Evolutionary conservation across 257 asterid species (phyloP).

Genomic region (Solanum bulbocastanum): DNA sequence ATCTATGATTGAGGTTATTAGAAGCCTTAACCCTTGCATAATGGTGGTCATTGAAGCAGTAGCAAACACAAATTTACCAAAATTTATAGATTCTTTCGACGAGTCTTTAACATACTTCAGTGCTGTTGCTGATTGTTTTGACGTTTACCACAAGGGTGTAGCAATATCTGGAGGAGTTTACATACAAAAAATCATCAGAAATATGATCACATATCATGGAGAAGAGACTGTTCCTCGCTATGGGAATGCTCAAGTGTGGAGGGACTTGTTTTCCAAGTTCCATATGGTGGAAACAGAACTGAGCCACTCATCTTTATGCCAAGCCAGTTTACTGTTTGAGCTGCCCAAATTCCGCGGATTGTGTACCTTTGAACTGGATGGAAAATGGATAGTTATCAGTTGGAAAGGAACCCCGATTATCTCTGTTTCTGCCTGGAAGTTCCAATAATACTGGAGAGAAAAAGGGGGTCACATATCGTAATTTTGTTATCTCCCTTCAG

Average conservation of each 20-base stretch:
- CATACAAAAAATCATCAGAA: not conserved
- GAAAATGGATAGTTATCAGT: not conserved
- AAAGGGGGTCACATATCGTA: not conserved
- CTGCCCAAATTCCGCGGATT: not conserved
- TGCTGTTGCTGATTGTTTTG: conserved; percentile 19
- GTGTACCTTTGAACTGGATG: not conserved
- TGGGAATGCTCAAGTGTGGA: conserved; percentile 22
- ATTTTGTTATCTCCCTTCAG: not conserved
- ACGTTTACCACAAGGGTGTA: conserved; percentile 9
- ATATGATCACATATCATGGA: conserved; percentile 1
- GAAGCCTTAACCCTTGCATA: conserved; percentile 17
- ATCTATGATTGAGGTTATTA: conserved; percentile 6
- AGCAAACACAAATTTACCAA: not conserved
- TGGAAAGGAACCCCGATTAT: not conserved
- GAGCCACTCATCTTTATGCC: conserved; percentile 23
- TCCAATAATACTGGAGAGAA: not conserved
- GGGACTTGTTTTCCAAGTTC: conserved; percentile 11
- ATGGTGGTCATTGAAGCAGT: conserved; percentile 23
- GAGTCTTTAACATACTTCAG: conserved; percentile 9
- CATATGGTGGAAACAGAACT: conserved; percentile 26
- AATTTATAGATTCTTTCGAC: conserved; percentile 15
- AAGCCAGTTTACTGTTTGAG: not conserved
- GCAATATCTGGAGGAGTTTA: conserved; percentile 12
- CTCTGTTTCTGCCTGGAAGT: not conserved
- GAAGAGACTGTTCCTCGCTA: conserved; percentile 8